Evolutionary conservation across 169 alveolate genomes (phyloP), one percentile per base, ranked within the genome.

Genomic region (Amoebophrya sp.): DNA sequence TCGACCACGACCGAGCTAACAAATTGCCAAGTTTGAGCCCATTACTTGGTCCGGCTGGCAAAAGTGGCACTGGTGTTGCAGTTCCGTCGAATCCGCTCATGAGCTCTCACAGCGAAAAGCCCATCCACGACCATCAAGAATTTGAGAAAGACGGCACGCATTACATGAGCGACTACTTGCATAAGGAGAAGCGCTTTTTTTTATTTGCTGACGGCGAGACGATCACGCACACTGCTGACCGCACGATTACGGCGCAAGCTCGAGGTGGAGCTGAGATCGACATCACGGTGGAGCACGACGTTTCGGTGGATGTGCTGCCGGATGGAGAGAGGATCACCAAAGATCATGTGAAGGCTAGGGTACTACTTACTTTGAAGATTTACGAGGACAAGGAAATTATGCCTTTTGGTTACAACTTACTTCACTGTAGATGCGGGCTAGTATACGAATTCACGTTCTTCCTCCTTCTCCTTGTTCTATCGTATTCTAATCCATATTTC

Each of bases 141-240:
- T 65, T 65, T 36, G 83, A 65, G 33, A 65, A 65, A 36, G 83
- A 65, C 83, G 83, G 83, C 83, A 65, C 83, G 36, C 83, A 65
- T 36, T 65, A 65, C 83, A 65, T 65, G 83, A 0, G 38, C 39
- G 83, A 65, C 33, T 26, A 65, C 83, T 26, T 6, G 33, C 83
- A 65, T 36, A 26, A 26, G 2, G 83, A 65, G 83, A 65, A 65
- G 83, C 12, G 2, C 39, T 26, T 0, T 10, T 0, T 0, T 6
- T n/a, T n/a, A n/a, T 65, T 6, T 36, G 33, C 18, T 36, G 83
- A 65, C 83, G 83, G 83, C 33, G 83, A 65, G 26, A 65, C 18
- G 26, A 6, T 65, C 33, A 36, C 1, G 33, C 0, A 1, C 0
- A 0, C 33, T 36, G 83, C 26, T 10, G 83, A 65, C 83, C 83